Base-by-base conservation (phyloP, 2,329 filamentous ascomycete genomes). In the Stagonosporopsis vannaccii region DNA sequence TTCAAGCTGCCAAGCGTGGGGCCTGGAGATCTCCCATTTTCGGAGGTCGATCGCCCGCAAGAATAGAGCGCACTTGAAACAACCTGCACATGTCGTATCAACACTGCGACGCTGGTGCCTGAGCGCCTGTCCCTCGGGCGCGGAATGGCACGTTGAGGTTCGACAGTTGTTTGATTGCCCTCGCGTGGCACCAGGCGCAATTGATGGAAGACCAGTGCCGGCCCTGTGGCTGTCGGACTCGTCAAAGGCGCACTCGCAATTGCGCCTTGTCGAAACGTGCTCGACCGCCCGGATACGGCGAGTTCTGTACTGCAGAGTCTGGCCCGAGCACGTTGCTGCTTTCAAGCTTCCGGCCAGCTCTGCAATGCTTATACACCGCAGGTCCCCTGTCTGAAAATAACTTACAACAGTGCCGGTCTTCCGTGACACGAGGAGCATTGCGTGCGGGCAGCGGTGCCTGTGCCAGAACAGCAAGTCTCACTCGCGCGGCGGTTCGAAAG, bases 21-120 rank as follows among this genome's bases (percentile, higher is more conserved):
- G 22, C 47, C 47, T 56, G 53, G 23, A 32, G 53, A 56, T 56
- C 53, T 23, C 42, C 32, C 48, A 43, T 23, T 47, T 42, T 37
- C 28, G 50, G 50, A 33, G 17, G 19, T 19, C n/a, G 33, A 51
- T 45, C 49, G 47, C 37, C 49, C 23, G 33, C 41, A 9, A 19
- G 39, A 15, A n/a, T n/a, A 28, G n/a, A 30, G 26, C 37, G 20
- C 47, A 23, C 39, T 45, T 42, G 41, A 56, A 50, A 55, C 46
- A 7, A 19, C 28, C n/a, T n/a, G 35, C 53, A 46, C 23, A 19
- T 32, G 41, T 51, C 28, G 19, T 36, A 36, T 41, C 46, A 50
- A 28, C 23, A 9, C 15, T 45, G 17, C 6, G 36, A 45, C 33
- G 39, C 28, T 41, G 46, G 47, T 51, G 53, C 53, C 42, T 56